Conservation (phyloP, 2,329 filamentous ascomycete species). For the Exserohilum turcica region DNA sequence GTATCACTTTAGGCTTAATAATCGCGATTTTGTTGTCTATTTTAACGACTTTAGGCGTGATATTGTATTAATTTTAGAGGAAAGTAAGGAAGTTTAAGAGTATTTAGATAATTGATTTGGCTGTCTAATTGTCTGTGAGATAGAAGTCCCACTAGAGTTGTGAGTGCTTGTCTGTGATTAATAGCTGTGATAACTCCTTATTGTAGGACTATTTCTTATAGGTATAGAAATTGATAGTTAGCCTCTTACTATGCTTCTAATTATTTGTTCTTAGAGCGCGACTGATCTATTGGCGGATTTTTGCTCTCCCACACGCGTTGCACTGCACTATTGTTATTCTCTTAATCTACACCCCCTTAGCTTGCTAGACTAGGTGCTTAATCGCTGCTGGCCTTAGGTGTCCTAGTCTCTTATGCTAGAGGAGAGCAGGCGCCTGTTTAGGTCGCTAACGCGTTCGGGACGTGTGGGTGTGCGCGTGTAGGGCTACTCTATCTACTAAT, state of each 20-base stretch:
- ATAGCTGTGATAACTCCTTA: too few species aligned
- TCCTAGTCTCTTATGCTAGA: neutral
- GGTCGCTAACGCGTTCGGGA: too few species aligned
- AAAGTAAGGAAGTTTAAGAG: neutral
- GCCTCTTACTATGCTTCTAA: neutral
- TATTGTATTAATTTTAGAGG: constrained; percentile 1
- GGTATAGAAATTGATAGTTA: too few species aligned
- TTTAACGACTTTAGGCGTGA: neutral
- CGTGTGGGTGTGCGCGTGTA: too few species aligned
- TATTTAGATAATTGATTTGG: neutral
- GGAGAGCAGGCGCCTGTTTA: neutral
- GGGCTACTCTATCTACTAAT: too few species aligned
- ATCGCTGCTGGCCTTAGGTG: neutral
- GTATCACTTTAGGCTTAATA: neutral
- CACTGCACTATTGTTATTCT: neutral
- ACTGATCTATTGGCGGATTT: neutral
- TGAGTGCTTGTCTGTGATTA: neutral
- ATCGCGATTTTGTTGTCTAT: neutral
- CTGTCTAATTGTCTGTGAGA: neutral
- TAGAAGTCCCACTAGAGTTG: neutral
- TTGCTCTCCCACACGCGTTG: neutral
- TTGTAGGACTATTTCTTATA: too few species aligned
- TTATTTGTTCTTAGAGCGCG: neutral
- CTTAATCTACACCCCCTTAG: neutral
- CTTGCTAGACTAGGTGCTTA: neutral